Base-by-base conservation (phyloP, 2,329 filamentous ascomycete genomes). In the Scleromitrula shiraiana region DNA sequence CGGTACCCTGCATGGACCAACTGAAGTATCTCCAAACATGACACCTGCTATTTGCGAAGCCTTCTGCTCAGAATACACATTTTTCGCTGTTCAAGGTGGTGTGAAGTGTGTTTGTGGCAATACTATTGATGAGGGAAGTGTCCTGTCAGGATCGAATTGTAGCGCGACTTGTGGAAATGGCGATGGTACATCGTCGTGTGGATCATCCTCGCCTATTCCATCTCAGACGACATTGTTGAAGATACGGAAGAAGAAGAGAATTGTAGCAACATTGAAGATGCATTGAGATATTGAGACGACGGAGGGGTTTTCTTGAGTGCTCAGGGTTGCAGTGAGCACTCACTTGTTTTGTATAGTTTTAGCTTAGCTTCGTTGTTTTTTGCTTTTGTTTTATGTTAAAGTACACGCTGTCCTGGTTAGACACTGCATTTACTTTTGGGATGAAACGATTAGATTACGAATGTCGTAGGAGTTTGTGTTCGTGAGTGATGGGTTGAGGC, bases 61-160 rank as follows among this genome's bases (percentile, higher is more conserved):
- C 0, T 43, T 43, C 6, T 49, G 46, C 27, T 20, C 27, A 14
- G 24, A 15, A 17, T 49, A 49, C 3, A 23, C 33, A 43, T 49
- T 30, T 2, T 49, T 41, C 24, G 46, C 39, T n/a, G 39, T 49
- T 24, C 36, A 43, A 30, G 33, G 24, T 37, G 20, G 26, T 9
- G 32, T 44, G 5, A 44, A 49, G 24, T 49, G 46, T 19, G 40
- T 30, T 7, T 43, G 46, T 15, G 39, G 46, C 10, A 37, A 49
- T 37, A 37, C 14, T 8, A 19, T 43, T 10, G 20, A n/a, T 4
- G 22, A 14, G 24, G 8, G 17, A 12, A 23, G 29, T 26, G 17
- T 47, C 12, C 20, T 47, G 3, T 17, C 37, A 22, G 37, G 29
- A 10, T 24, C 26, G 6, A 47, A 19, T 9, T 47, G 44, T n/a